These are phyloP conservation scores for Orbilia ellipsospora DNA, from an alignment of 2,329 filamentous ascomycete species.

Conservation along the genomic window DNA sequence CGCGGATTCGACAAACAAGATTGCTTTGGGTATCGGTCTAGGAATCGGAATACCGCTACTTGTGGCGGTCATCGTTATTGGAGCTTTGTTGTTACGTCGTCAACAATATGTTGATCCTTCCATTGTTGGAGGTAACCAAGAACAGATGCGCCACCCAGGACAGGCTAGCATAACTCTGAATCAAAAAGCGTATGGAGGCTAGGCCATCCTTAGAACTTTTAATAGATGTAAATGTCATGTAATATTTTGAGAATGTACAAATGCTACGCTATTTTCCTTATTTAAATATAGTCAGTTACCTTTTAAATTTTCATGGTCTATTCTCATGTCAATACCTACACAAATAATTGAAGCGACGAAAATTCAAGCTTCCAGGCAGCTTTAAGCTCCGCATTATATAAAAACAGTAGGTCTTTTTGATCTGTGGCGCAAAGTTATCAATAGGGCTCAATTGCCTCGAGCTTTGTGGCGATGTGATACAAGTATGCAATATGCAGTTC, in stretches of 20 bases:
- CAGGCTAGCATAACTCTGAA: not conserved
- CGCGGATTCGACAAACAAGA: not conserved
- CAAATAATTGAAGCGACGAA: too few species aligned
- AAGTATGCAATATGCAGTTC: too few species aligned
- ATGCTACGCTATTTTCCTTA: not conserved
- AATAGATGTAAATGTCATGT: not conserved
- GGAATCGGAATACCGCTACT: conserved; percentile 18
- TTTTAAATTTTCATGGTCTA: too few species aligned
- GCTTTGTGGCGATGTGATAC: too few species aligned
- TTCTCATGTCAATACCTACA: too few species aligned
- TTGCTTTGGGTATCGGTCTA: conserved; percentile 18
- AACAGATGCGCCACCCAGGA: not conserved
- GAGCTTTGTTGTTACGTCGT: conserved; percentile 1
- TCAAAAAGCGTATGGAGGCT: not conserved
- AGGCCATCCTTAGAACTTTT: not conserved
- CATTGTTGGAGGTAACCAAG: conserved; percentile 15
- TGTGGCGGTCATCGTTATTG: conserved; percentile 7
- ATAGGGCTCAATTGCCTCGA: too few species aligned
- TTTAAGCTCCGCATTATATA: too few species aligned
- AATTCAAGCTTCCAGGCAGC: too few species aligned
- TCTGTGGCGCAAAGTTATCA: too few species aligned
- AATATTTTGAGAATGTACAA: not conserved
- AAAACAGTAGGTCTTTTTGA: too few species aligned
- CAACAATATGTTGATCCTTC: not conserved
- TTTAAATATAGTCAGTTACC: not conserved